These are phyloP conservation scores for Venturia asperata DNA, from an alignment of 2,329 filamentous ascomycete genomes.

Conservation along the genomic window DNA sequence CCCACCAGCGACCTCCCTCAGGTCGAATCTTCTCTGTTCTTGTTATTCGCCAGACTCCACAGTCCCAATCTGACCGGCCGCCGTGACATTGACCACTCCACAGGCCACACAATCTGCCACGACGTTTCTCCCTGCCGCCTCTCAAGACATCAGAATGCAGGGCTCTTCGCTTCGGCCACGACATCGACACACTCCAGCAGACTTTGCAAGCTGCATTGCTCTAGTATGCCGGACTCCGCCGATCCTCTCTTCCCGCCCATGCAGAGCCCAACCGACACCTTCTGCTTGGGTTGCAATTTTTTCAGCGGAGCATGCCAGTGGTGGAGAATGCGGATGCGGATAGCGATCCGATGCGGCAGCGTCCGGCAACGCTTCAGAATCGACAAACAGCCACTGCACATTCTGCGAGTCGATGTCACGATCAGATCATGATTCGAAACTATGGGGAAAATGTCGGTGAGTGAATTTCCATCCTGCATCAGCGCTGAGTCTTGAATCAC, in stretches of 20 bases:
- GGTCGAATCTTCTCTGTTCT: background rate
- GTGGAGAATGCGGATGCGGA: background rate
- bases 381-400: background rate
- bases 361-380: background rate
- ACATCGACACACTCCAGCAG: background rate
- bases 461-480: background rate
- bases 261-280: background rate
- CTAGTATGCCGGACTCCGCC: background rate
- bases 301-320: background rate
- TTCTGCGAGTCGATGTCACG: background rate
- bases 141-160: background rate
- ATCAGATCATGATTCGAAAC: background rate
- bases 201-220: background rate
- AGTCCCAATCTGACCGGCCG: background rate
- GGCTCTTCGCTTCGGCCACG: background rate
- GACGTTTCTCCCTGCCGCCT: background rate
- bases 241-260: background rate
- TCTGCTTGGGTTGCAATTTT: background rate
- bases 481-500: background rate
- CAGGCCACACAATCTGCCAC: background rate
- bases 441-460: slow-evolving; percentile 5
- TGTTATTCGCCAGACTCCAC: background rate
- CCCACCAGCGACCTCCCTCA: background rate
- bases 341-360: background rate
- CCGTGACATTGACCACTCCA: background rate